These are phyloP conservation scores for Heliamphora pulchella DNA, from an alignment of 179 eudicot genomes.

Conservation along the genomic window DNA sequence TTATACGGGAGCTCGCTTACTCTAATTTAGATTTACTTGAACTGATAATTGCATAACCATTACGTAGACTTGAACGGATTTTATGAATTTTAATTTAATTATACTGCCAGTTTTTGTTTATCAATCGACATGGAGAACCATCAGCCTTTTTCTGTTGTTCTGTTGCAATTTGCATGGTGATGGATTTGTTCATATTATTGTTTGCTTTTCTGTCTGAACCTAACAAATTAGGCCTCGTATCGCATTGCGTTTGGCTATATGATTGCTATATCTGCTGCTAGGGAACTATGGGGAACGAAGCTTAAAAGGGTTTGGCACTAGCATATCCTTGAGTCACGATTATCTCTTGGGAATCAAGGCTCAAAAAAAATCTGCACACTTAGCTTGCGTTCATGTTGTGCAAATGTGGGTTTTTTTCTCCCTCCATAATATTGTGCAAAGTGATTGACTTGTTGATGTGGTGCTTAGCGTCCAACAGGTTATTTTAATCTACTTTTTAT, in stretches of 20 bases:
- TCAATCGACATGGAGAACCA: neutral
- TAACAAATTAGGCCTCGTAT: neutral
- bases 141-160: neutral
- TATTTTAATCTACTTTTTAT: neutral
- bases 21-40: neutral
- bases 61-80: too few relatives aligned
- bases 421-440: too few relatives aligned
- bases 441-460: neutral
- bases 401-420: neutral
- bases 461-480: neutral
- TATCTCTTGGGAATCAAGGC: neutral
- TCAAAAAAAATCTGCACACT: neutral
- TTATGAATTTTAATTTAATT: neutral
- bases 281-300: neutral
- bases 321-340: neutral
- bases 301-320: neutral
- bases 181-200: neutral
- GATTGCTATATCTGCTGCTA: neutral
- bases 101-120: neutral
- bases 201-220: neutral
- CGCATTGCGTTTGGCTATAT: neutral
- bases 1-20: neutral
- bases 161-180: neutral
- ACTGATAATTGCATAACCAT: neutral
- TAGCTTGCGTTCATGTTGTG: neutral